These are phyloP conservation scores for Diaporthe humulicola DNA, from an alignment of 2,329 filamentous ascomycete species.

Conservation along the genomic window DNA sequence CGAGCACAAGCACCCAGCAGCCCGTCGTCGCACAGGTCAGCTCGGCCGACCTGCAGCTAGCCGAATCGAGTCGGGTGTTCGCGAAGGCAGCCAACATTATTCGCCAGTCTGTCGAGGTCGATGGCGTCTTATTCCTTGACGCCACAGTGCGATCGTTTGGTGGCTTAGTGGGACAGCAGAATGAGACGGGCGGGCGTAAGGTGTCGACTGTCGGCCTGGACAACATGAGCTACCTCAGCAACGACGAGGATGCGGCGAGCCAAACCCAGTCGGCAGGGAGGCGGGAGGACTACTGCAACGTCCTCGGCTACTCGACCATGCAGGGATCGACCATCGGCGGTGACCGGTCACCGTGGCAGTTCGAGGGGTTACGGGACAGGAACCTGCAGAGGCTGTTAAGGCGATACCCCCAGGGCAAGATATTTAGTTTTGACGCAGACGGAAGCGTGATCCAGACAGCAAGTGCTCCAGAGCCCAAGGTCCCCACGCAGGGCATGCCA, in stretches of 20 bases:
- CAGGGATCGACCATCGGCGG: slow-evolving; percentile 50
- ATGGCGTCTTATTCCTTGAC: slow-evolving; percentile 54
- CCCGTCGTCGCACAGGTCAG: slow-evolving; percentile 37
- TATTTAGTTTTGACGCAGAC: slow-evolving; percentile 59
- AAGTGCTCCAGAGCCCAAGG: slow-evolving; percentile 44
- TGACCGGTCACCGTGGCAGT: slow-evolving; percentile 37
- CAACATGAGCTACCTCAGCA: slow-evolving; percentile 36
- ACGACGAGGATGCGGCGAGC: slow-evolving; percentile 34
- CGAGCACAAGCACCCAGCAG: slow-evolving; percentile 27
- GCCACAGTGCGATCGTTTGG: slow-evolving; percentile 49
- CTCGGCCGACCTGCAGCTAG: slow-evolving; percentile 36
- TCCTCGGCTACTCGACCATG: slow-evolving; percentile 56
- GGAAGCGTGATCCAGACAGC: slow-evolving; percentile 44
- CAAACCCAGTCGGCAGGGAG: slow-evolving; percentile 32
- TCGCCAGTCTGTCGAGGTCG: slow-evolving; percentile 56
- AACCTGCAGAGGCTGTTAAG: slow-evolving; percentile 57
- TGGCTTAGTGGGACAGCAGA: slow-evolving; percentile 44
- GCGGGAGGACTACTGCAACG: slow-evolving; percentile 45
- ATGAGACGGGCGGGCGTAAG: slow-evolving; percentile 17
- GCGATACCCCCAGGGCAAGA: slow-evolving; percentile 59
- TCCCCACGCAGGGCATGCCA: neutral
- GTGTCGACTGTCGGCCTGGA: slow-evolving; percentile 31
- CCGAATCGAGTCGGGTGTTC: slow-evolving; percentile 36
- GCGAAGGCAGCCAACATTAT: slow-evolving; percentile 56
- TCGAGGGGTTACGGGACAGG: slow-evolving; percentile 51